A percentile compares a stretch with the other conserved stretches of the same genome.
Conservation (phyloP, 345 rosid genomes). For the Salix udensis region DNA sequence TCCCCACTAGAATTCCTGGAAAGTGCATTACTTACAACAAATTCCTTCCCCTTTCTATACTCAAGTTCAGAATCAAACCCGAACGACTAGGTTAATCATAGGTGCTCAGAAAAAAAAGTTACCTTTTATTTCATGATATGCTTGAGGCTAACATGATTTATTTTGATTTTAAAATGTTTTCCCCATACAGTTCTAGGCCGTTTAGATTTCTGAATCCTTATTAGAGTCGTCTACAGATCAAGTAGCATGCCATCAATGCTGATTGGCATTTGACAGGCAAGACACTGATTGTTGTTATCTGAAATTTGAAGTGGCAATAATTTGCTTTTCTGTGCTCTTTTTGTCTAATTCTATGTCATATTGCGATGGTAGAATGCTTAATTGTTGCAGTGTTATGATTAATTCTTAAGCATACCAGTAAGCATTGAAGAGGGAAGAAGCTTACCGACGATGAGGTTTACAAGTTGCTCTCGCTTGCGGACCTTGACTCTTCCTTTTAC, state of each 20-base stretch:
- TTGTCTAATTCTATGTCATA: background rate
- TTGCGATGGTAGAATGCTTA: background rate
- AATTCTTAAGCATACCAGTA: background rate
- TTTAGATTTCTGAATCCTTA: background rate
- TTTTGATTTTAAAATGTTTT: no score
- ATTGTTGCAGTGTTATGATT: background rate
- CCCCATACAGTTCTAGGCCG: background rate
- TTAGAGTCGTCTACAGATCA: background rate
- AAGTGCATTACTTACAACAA: background rate
- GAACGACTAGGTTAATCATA: no score
- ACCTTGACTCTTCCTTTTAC: conserved; percentile 58
- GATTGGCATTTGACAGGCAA: background rate
- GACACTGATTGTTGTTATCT: background rate
- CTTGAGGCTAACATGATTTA: no score
- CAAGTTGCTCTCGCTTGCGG: conserved; percentile 65
- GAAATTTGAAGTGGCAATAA: background rate
- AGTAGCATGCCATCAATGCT: background rate
- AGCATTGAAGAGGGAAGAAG: conserved; percentile 54
- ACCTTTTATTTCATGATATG: background rate
- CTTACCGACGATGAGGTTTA: conserved; percentile 48
- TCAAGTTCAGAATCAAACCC: background rate
- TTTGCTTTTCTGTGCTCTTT: background rate
- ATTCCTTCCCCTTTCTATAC: background rate
- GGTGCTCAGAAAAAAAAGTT: background rate
- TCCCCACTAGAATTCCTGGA: background rate